A percentile compares a stretch with the other conserved stretches of the same genome.
These are phyloP conservation scores for Fusarium liriodendri DNA, from an alignment of 2,329 filamentous ascomycete genomes.

Conservation along the genomic window DNA sequence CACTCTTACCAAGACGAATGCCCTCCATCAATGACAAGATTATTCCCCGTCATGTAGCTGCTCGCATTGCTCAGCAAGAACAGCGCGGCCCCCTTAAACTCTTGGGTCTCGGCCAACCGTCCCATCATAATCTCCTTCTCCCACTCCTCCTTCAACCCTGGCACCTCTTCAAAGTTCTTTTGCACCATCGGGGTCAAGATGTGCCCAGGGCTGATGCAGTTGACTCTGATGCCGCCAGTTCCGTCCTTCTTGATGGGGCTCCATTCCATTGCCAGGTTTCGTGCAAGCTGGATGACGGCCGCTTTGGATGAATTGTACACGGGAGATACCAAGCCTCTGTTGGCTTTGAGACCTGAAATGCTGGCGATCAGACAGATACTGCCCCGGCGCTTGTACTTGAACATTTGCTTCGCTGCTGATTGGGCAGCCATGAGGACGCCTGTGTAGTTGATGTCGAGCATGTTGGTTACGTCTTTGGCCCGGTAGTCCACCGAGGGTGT, in stretches of 20 bases:
- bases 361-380: slow-evolving; percentile 69
- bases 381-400: slow-evolving; percentile 61
- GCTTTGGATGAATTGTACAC: slow-evolving; percentile 77
- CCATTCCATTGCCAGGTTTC: slow-evolving; percentile 74
- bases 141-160: slow-evolving; percentile 70
- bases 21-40: slow-evolving; percentile 67
- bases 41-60: slow-evolving; percentile 71
- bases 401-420: slow-evolving; percentile 67
- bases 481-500: slow-evolving; percentile 75
- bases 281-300: slow-evolving; percentile 70
- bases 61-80: slow-evolving; percentile 72
- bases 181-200: slow-evolving; percentile 79
- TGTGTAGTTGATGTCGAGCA: slow-evolving; percentile 77
- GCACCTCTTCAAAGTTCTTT: slow-evolving; percentile 75
- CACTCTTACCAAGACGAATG: slow-evolving; percentile 47
- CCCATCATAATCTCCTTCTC: slow-evolving; percentile 80
- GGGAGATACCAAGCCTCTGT: slow-evolving; percentile 71
- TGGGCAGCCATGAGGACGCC: slow-evolving; percentile 53
- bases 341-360: slow-evolving; percentile 65
- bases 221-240: slow-evolving; percentile 71
- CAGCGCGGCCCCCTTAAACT: slow-evolving; percentile 70
- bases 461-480: slow-evolving; percentile 66
- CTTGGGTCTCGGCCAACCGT: slow-evolving; percentile 65
- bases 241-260: slow-evolving; percentile 55
- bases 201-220: slow-evolving; percentile 76